Conservation (phyloP, 108 stramenopile genomes). For the Skeletonema grethae region DNA sequence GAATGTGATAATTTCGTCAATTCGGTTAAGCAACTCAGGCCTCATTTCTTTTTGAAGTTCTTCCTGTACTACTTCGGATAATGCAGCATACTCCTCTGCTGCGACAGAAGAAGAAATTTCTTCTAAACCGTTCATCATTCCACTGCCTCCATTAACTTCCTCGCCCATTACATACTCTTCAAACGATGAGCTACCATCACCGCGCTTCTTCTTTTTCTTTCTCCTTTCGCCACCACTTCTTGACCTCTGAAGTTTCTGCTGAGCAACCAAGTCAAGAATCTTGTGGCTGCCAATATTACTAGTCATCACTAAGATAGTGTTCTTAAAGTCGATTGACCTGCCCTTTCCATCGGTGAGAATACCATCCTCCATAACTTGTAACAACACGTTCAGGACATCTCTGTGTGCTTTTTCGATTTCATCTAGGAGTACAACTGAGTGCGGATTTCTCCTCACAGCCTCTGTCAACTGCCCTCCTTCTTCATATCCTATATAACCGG, state of each 20-base stretch:
- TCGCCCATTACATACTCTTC: slow-evolving; percentile 41
- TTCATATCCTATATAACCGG: slow-evolving; percentile 91
- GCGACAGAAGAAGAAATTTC: slow-evolving; percentile 23
- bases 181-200: slow-evolving; percentile 28
- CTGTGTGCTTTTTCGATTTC: slow-evolving; percentile 99
- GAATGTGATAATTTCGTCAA: slow-evolving; percentile 98
- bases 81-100: slow-evolving; percentile 62
- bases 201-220: slow-evolving; percentile 41
- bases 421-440: slow-evolving; percentile 97
- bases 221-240: slow-evolving; percentile 11
- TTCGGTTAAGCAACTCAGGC: slow-evolving; percentile 98
- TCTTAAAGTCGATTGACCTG: slow-evolving; percentile 94
- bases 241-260: slow-evolving; percentile 26
- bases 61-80: slow-evolving; percentile 85
- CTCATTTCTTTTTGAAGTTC: slow-evolving; percentile 90
- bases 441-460: slow-evolving; percentile 94
- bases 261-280: slow-evolving; percentile 72
- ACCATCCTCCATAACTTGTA: slow-evolving; percentile 98
- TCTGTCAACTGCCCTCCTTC: slow-evolving; percentile 99
- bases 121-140: not conserved
- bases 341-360: slow-evolving; percentile 97
- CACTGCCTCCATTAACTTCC: slow-evolving; percentile 12
- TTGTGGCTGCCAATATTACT: slow-evolving; percentile 92
- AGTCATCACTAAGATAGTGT: slow-evolving; percentile 95
- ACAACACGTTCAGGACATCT: slow-evolving; percentile 96